Conservation (phyloP, 306 rosid genomes). For the Notholithocarpus densiflorus region DNA sequence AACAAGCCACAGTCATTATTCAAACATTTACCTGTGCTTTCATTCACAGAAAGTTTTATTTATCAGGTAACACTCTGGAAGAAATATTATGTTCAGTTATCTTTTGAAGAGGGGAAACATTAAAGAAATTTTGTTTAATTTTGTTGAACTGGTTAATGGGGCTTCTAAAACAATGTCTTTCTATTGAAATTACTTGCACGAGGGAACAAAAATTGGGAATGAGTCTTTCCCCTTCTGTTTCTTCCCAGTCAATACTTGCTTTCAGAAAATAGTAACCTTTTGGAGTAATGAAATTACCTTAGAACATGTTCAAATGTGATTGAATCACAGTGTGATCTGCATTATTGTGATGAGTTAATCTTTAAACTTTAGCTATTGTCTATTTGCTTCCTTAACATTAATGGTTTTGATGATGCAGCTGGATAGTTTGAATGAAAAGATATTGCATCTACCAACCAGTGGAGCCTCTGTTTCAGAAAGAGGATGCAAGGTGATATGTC, state of each 20-base stretch:
- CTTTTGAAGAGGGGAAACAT: not conserved
- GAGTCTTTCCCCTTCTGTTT: not conserved
- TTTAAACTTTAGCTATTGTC: not conserved
- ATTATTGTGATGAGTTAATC: not conserved
- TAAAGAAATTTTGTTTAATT: conserved; percentile 1
- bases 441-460: conserved; percentile 24
- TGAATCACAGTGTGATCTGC: not conserved
- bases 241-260: not conserved
- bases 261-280: too few relatives aligned
- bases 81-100: conserved; percentile 4
- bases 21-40: conserved; percentile 71
- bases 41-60: conserved; percentile 85
- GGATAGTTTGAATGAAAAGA: conserved; percentile 75
- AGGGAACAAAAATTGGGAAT: conserved; percentile 1
- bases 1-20: conserved; percentile 61
- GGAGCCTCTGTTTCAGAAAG: conserved; percentile 24
- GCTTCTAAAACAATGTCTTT: not conserved
- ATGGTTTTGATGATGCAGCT: conserved; percentile 48
- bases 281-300: not conserved
- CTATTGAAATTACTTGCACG: conserved; percentile 6
- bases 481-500: conserved; percentile 43
- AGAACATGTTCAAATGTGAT: not conserved
- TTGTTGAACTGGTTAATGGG: not conserved
- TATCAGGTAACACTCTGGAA: conserved; percentile 63
- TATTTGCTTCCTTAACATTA: conserved; percentile 22